These are phyloP conservation scores for Castanospermum australe DNA, from an alignment of 306 rosid genomes.

Conservation along the genomic window DNA sequence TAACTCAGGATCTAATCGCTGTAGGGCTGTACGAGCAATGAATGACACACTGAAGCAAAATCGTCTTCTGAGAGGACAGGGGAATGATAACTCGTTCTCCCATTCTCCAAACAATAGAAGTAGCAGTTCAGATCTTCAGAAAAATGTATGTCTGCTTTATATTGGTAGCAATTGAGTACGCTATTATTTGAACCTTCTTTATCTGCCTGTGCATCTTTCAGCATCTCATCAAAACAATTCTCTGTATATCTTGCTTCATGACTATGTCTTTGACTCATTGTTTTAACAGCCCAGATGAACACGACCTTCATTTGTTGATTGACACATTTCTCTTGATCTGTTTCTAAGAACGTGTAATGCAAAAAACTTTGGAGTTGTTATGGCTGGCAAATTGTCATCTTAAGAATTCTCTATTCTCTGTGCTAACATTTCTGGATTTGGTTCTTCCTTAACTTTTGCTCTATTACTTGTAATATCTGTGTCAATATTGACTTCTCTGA, in stretches of 20 bases:
- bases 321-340: too few species aligned
- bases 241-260: not conserved
- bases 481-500: not conserved
- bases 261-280: not conserved
- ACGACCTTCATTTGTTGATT: not conserved
- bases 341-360: not conserved
- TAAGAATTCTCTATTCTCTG: not conserved
- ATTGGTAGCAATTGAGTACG: slow-evolving; percentile 12
- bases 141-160: slow-evolving; percentile 38
- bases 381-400: too few species aligned
- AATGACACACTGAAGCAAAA: slow-evolving; percentile 92
- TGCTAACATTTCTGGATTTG: not conserved
- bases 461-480: not conserved
- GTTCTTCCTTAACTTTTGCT: not conserved
- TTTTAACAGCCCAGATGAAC: not conserved
- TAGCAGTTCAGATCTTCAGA: slow-evolving; percentile 31
- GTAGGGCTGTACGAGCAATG: slow-evolving; percentile 98
- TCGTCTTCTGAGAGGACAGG: slow-evolving; percentile 65
- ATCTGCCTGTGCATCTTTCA: slow-evolving; percentile 22
- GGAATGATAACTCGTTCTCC: slow-evolving; percentile 53
- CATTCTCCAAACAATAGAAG: slow-evolving; percentile 48
- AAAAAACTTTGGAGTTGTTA: not conserved
- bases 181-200: slow-evolving; percentile 11
- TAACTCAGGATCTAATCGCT: slow-evolving; percentile 36
- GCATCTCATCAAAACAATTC: not conserved